Evolutionary conservation across 2,329 filamentous ascomycete species (phyloP).

Genomic region (Apiospora koreana): DNA sequence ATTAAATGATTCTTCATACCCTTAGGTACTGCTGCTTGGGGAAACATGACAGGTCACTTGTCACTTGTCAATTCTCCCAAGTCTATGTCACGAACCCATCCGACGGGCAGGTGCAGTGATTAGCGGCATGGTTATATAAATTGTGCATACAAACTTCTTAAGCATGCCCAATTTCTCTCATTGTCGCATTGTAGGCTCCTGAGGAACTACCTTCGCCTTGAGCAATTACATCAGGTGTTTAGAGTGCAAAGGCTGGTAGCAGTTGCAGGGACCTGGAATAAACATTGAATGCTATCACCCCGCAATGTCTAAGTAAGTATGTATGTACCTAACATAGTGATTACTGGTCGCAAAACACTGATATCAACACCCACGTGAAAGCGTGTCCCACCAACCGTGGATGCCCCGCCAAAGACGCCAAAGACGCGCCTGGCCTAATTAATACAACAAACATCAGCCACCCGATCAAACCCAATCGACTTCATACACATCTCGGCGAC

Average conservation of each 20-base stretch:
- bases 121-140: not conserved
- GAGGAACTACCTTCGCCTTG: not conserved
- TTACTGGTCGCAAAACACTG: not conserved
- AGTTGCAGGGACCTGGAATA: not conserved
- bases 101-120: not conserved
- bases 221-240: not conserved
- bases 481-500: not conserved
- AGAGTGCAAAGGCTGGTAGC: not conserved
- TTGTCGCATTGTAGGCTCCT: not conserved
- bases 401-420: slow-evolving; percentile 1
- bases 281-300: not conserved
- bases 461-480: not conserved
- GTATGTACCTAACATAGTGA: too few relatives aligned
- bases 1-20: too few relatives aligned
- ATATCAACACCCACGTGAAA: not conserved
- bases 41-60: not conserved
- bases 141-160: not conserved
- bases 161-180: not conserved
- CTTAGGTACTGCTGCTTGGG: too few relatives aligned
- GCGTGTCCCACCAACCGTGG: not conserved
- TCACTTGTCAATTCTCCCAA: not conserved
- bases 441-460: not conserved
- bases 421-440: not conserved
- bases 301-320: too few relatives aligned
- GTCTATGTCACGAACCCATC: not conserved